phyloP scores from a whole-genome alignment of 2,329 filamentous ascomycete species.

The Fusarium udum region DNA sequence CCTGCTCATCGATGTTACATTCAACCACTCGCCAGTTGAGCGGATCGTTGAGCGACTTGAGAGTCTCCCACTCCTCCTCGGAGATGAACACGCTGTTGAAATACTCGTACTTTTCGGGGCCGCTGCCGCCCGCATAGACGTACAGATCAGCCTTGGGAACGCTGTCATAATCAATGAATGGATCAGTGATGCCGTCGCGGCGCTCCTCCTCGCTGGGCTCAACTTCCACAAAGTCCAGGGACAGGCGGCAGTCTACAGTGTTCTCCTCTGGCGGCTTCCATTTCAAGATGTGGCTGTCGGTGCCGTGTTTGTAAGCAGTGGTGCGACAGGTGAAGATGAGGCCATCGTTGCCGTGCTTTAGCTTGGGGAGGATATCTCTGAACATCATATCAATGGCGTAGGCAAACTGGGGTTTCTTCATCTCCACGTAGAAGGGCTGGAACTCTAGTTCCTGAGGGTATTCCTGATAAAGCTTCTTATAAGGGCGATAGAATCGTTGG shows the following conservation, averaged over 20 bases:
- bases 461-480: conserved; percentile 68
- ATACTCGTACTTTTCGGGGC: conserved; percentile 64
- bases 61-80: conserved; percentile 80
- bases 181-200: conserved; percentile 69
- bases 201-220: conserved; percentile 74
- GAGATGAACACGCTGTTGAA: conserved; percentile 77
- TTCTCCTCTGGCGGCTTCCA: conserved; percentile 98
- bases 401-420: conserved; percentile 88
- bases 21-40: conserved; percentile 91
- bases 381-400: conserved; percentile 96
- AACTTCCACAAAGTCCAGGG: conserved; percentile 77
- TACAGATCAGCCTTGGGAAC: conserved; percentile 78
- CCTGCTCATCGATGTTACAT: conserved; percentile 80
- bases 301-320: conserved; percentile 87
- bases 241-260: conserved; percentile 89
- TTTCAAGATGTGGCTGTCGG: conserved; percentile 92
- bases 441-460: conserved; percentile 75
- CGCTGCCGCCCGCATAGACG: conserved; percentile 70
- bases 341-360: conserved; percentile 94
- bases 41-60: conserved; percentile 78
- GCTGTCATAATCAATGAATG: conserved; percentile 81
- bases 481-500: conserved; percentile 77
- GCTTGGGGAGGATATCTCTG: conserved; percentile 79
- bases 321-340: conserved; percentile 96
- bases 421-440: conserved; percentile 82